Evolutionary conservation across 164 flowering plant genomes (phyloP).

Genomic region (Chimonanthus praecox): DNA sequence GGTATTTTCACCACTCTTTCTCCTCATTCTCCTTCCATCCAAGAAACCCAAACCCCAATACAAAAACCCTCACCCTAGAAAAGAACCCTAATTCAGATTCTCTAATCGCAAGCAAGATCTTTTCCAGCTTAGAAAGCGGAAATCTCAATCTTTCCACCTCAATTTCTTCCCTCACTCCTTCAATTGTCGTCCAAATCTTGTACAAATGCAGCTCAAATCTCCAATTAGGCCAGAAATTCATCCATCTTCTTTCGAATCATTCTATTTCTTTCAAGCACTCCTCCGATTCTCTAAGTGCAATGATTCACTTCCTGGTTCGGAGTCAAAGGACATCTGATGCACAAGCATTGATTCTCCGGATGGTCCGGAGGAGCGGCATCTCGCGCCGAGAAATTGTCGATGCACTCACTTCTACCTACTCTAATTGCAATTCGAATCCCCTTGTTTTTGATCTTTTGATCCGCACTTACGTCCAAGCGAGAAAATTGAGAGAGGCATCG

Average conservation of each 20-base stretch:
- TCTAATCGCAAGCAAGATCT: conserved; percentile 37
- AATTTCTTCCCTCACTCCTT: conserved; percentile 31
- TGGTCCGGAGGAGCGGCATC: conserved; percentile 73
- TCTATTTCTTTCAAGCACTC: conserved; percentile 43
- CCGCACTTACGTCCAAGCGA: conserved; percentile 83
- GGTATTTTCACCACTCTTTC: neutral
- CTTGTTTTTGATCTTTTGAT: conserved; percentile 70
- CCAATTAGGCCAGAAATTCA: conserved; percentile 44
- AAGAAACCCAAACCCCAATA: conserved; percentile 2
- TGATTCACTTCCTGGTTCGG: conserved; percentile 54
- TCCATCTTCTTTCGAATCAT: conserved; percentile 30
- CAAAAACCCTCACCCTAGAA: conserved; percentile 12
- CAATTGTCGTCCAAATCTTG: conserved; percentile 39
- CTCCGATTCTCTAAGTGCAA: conserved; percentile 47
- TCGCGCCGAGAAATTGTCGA: conserved; percentile 57
- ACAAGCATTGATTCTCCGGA: conserved; percentile 63
- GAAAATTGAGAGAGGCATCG: conserved; percentile 61
- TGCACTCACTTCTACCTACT: conserved; percentile 36
- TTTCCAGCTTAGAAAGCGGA: conserved; percentile 35
- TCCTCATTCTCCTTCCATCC: conserved; percentile 3
- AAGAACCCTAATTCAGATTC: conserved; percentile 25
- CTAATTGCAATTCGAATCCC: conserved; percentile 35
- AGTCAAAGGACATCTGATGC: conserved; percentile 61
- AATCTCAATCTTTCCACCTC: conserved; percentile 17
- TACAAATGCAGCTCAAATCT: conserved; percentile 39